A percentile compares a stretch with the other conserved stretches of the same genome.
These are phyloP conservation scores for Pyronema omphalodes DNA, from an alignment of 495 filamentous ascomycete species.

Conservation along the genomic window DNA sequence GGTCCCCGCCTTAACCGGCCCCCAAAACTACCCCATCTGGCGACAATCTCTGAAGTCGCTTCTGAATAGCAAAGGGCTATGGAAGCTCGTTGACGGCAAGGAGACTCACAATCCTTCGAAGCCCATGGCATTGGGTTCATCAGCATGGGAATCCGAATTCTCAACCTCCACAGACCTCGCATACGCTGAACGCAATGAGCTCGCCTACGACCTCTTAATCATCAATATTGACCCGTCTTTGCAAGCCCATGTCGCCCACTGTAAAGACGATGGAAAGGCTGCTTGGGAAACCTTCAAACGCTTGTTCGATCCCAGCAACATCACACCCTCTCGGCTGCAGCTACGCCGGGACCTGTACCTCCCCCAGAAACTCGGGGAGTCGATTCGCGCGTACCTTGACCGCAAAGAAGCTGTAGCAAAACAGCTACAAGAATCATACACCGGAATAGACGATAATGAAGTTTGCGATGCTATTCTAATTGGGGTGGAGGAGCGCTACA, in stretches of 20 bases:
- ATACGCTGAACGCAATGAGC: constrained; percentile 3
- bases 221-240: background rate
- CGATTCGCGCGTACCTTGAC: background rate
- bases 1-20: background rate
- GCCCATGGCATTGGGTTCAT: background rate
- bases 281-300: constrained; percentile 5
- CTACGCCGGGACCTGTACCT: constrained; percentile 3
- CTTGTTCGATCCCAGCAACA: background rate
- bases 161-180: background rate
- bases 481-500: background rate
- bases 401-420: background rate
- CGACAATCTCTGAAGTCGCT: background rate
- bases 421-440: background rate
- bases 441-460: constrained; percentile 1
- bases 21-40: constrained; percentile 6
- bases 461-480: constrained; percentile 2
- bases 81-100: constrained; percentile 1
- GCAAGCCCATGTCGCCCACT: background rate
- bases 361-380: background rate
- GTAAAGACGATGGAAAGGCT: constrained; percentile 1
- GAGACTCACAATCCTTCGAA: background rate
- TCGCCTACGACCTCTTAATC: constrained; percentile 2
- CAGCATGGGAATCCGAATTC: background rate
- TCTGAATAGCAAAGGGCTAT: constrained; percentile 3
- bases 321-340: background rate